Base-by-base conservation (phyloP, 148 eudicot genomes). In the Mesembryanthemum crystallinum region DNA sequence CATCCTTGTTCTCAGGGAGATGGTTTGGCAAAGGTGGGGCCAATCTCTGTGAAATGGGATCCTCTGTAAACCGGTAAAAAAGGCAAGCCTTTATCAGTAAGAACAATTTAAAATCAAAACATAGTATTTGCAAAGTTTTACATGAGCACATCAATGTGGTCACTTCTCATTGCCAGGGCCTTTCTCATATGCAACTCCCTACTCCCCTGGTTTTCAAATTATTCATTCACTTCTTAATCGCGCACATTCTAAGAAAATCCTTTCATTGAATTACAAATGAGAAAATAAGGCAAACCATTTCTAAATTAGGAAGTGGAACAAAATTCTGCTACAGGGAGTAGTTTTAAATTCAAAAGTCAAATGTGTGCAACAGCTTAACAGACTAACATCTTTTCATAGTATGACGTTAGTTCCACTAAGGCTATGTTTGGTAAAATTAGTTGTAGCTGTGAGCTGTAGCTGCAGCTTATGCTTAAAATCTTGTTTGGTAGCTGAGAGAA, bases 31-130 rank as follows among this genome's bases (percentile, higher is more conserved):
- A 83, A 73, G 89, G 79, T 73, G 87, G 69, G 32, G 60, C 67
- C 65, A 73, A 59, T 47, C 97, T 77, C 85, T 87, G 88, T 51
- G 90, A 81, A 79, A 92, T 90, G 52, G 94, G 92, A 83, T 90
- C 97, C 57, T 90, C 97, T 92, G 64, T 30, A 68, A 65, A 69
- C 63, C 72, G 67, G 67, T 28, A 63, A 55, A 73, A 67, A 49
- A n/a, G 10, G 60, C n/a, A 69, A 71, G 68, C 25, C 25, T 52
- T 74, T 8, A 54, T 45, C 20, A 43, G 71, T 42, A 71, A 27
- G 25, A 43, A 79, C 70, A 45, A 68, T 52, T 74, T 0, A 15
- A n/a, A 49, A 30, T 30, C 49, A 59, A 28, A 49, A 63, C 23
- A 33, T 37, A 57, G 58, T 37, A 11, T 25, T 13, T 14, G 35